phyloP scores from a whole-genome alignment of 352 stramenopile species.

The Phytophthora chlamydospora region DNA sequence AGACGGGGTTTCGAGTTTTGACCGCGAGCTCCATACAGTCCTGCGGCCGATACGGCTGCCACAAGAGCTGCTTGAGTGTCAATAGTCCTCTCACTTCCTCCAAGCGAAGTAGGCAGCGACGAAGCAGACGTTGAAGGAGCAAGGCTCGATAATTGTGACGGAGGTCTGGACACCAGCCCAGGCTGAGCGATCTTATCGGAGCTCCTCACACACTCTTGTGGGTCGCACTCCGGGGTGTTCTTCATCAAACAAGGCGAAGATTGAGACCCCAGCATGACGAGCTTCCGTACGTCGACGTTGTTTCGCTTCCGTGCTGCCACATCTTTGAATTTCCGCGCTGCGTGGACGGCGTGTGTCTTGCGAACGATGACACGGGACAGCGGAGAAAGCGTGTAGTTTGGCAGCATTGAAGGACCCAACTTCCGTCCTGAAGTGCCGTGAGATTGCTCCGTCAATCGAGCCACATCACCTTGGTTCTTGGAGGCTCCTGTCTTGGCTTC shows the following conservation, averaged over 20 bases:
- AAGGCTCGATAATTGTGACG: constrained; percentile 18
- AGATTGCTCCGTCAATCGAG: constrained; percentile 5
- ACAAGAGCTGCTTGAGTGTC: constrained; percentile 34
- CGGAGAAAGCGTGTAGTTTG: constrained; percentile 40
- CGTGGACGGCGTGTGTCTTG: constrained; percentile 48
- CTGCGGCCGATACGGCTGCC: constrained; percentile 35
- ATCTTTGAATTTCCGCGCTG: constrained; percentile 57
- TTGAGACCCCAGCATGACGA: constrained; percentile 21
- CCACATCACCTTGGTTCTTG: constrained; percentile 2
- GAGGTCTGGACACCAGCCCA: constrained; percentile 5
- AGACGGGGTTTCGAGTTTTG: constrained; percentile 1
- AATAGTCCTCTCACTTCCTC: neutral
- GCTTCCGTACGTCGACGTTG: constrained; percentile 16
- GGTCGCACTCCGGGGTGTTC: neutral
- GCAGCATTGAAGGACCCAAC: neutral
- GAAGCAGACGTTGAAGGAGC: constrained; percentile 14
- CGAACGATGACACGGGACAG: constrained; percentile 49
- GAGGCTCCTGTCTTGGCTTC: neutral
- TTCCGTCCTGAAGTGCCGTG: constrained; percentile 7
- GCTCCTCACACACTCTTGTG: neutral
- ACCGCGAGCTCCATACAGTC: constrained; percentile 36
- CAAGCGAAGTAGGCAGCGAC: constrained; percentile 5
- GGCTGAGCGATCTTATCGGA: neutral
- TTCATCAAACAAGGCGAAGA: constrained; percentile 28
- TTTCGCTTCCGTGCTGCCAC: constrained; percentile 20